Percentiles rank a stretch among this genome's conserved stretches.
Conservation (phyloP, 768 basidiomycete genomes). For the Brasilioporus rufonigricans region DNA sequence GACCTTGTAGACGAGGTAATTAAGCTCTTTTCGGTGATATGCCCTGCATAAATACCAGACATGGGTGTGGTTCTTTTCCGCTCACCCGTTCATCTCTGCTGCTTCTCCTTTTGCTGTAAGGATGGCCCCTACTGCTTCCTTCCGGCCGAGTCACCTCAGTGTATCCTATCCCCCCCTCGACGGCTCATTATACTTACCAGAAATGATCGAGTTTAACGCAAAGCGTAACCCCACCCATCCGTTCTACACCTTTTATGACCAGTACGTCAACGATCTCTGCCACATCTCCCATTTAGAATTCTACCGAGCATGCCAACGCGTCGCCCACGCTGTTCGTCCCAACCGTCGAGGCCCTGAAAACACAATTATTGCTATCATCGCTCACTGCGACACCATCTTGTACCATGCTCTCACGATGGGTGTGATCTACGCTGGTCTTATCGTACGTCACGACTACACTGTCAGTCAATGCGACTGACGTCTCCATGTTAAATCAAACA, state of each 20-base stretch:
- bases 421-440: slow-evolving; percentile 4
- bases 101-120: too few relatives aligned
- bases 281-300: slow-evolving; percentile 43
- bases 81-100: too few relatives aligned
- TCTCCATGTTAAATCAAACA: background rate
- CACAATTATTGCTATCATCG: slow-evolving; percentile 37
- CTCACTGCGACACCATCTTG: slow-evolving; percentile 38
- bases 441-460: background rate
- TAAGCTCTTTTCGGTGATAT: too few relatives aligned
- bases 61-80: too few relatives aligned
- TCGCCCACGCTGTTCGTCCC: slow-evolving; percentile 40
- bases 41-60: too few relatives aligned
- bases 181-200: slow-evolving; percentile 28
- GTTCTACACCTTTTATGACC: slow-evolving; percentile 32
- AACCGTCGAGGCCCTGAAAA: slow-evolving; percentile 31
- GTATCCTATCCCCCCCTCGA: slow-evolving; percentile 28
- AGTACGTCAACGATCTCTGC: slow-evolving; percentile 14
- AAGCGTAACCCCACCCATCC: slow-evolving; percentile 32
- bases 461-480: background rate
- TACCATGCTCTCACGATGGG: slow-evolving; percentile 44
- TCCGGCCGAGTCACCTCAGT: background rate
- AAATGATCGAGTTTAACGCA: slow-evolving; percentile 26
- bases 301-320: slow-evolving; percentile 43
- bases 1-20: too few relatives aligned
- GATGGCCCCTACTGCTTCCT: background rate